Conservation (phyloP, 257 asterid genomes). For the Sherardia arvensis region DNA sequence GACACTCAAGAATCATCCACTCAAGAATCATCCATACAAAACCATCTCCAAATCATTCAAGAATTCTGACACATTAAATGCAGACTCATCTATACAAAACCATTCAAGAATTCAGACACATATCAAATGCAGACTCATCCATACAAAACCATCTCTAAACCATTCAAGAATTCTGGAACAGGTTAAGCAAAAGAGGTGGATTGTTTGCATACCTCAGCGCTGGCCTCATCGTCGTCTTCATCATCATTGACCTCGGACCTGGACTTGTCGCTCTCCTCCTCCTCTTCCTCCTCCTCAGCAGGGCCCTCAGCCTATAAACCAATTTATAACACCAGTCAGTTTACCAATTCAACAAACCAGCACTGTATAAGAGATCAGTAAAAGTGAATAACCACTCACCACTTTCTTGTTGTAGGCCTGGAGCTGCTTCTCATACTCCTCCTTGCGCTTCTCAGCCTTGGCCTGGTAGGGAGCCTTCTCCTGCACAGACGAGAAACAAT, state of each 20-base stretch:
- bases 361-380: background rate
- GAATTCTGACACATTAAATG: too few species aligned
- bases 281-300: conserved; percentile 24
- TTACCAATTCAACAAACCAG: background rate
- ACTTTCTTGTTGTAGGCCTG: conserved; percentile 58
- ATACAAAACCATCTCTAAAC: too few species aligned
- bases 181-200: background rate
- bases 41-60: too few species aligned
- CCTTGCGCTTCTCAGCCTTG: conserved; percentile 73
- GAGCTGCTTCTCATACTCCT: conserved; percentile 55
- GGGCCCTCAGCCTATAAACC: conserved; percentile 12
- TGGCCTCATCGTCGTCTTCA: conserved; percentile 22
- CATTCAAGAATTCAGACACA: too few species aligned
- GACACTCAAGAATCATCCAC: too few species aligned
- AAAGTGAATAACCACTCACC: conserved; percentile 14
- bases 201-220: conserved; percentile 18
- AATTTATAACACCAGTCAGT: background rate
- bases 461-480: conserved; percentile 72
- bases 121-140: too few species aligned
- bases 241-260: conserved; percentile 28
- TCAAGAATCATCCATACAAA: too few species aligned
- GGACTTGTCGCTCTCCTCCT: conserved; percentile 27
- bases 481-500: conserved; percentile 11
- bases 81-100: too few species aligned
- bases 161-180: background rate